Base-by-base conservation (phyloP, 345 rosid genomes). In the Turnera subulata region DNA sequence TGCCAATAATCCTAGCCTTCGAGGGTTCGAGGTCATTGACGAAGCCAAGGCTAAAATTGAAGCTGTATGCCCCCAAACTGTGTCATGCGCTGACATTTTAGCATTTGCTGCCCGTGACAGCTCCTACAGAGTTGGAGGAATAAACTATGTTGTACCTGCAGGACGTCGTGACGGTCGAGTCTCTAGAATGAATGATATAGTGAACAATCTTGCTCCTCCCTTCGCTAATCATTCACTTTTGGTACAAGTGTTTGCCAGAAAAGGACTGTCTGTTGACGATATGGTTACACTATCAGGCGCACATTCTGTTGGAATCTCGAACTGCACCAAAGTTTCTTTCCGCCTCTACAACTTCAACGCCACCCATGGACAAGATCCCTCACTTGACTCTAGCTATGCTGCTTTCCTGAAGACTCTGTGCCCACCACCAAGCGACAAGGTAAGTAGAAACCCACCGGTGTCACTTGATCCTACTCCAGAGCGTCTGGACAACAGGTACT, bases 201-300 rank as follows among this genome's bases (percentile, higher is more conserved):
- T 37, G 1, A 8, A 16, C 6, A 71, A 65, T 42, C 53, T 61
- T 2, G 66, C 71, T 2, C 16, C 20, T 20, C 61, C 2, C 61
- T 67, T 59, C 16, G 58, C 44, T 20, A 16, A 35, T 6, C 73
- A 63, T n/a, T n/a, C n/a, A 43, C 49, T n/a, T n/a, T n/a, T 73
- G 11, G 56, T 14, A 3, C 44, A 44, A 6, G 21, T 26, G 24
- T 73, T 73, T 11, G 62, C 69, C 1, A 24, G 50, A 1, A 63
- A 73, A 42, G 67, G 61, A 5, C 23, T 73, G 37, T 35, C 69
- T 0, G 18, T 25, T 17, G 61, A 58, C 0, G 73, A 73, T 17
- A 67, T 67, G 73, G 65, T 73, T 52, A 61, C 56, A 2, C 73
- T 73, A 50, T 68, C 73, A 2, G 70, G 77, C 2, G 73, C 67